phyloP scores from a whole-genome alignment of 768 basidiomycete genomes.

The Lactifluus hygrophoroides region DNA sequence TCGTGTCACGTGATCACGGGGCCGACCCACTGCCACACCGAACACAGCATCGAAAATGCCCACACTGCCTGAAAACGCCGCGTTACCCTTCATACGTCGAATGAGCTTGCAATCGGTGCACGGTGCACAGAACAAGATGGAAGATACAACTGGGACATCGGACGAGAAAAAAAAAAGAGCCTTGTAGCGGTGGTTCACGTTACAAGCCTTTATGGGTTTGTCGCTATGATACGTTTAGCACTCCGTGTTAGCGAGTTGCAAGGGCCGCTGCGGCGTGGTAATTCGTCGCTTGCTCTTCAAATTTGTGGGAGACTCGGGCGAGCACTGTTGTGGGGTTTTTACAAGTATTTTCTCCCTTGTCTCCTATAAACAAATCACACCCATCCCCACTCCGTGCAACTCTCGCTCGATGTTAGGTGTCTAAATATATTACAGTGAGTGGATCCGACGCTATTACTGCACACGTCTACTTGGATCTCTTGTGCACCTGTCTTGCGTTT shows the following conservation, averaged over 20 bases:
- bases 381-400: too few relatives aligned
- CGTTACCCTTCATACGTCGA: too few relatives aligned
- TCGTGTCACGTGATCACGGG: not conserved
- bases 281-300: not conserved
- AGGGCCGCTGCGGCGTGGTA: too few relatives aligned
- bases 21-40: too few relatives aligned
- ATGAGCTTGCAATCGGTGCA: too few relatives aligned
- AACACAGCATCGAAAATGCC: too few relatives aligned
- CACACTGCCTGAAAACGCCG: too few relatives aligned
- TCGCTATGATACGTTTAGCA: conserved; percentile 3
- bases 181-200: not conserved
- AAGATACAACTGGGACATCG: not conserved
- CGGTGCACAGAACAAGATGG: not conserved
- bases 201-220: not conserved
- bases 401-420: not conserved
- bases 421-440: not conserved
- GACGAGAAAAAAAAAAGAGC: too few relatives aligned
- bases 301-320: not conserved
- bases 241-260: too few relatives aligned
- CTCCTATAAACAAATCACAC: too few relatives aligned
- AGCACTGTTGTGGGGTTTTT: not conserved
- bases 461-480: not conserved
- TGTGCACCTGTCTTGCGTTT: too few relatives aligned
- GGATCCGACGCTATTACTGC: too few relatives aligned
- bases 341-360: not conserved